phyloP scores from a whole-genome alignment of 2,329 filamentous ascomycete species.

The Calonectria pseudoreteaudii region DNA sequence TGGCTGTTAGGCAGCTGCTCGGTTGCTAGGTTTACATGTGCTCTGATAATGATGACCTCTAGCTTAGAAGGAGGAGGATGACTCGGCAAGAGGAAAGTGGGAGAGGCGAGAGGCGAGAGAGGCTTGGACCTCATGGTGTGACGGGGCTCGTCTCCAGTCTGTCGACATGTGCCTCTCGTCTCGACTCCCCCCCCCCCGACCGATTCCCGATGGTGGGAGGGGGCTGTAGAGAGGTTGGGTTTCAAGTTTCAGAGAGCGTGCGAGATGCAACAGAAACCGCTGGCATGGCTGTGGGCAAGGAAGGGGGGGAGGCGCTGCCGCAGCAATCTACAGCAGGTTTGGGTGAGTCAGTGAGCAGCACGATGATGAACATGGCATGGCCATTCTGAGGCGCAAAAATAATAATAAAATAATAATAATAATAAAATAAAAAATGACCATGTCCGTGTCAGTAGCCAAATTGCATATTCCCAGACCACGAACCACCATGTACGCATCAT shows the following conservation, averaged over 20 bases:
- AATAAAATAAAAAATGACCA: background rate
- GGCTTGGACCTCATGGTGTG: constrained; percentile 18
- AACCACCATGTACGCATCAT: background rate
- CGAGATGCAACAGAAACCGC: constrained; percentile 1
- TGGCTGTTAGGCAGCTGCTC: background rate
- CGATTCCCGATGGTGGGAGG: background rate
- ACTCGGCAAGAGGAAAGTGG: background rate
- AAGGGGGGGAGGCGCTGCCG: too few species aligned
- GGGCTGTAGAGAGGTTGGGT: constrained; percentile 11
- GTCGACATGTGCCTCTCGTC: background rate
- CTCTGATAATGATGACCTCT: constrained; percentile 1
- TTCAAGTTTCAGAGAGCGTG: constrained; percentile 12
- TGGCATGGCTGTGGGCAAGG: background rate
- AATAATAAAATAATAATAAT: too few species aligned
- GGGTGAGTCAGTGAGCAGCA: background rate
- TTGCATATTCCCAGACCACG: background rate
- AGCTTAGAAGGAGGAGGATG: background rate
- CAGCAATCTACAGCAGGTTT: background rate
- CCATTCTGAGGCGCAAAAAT: too few species aligned
- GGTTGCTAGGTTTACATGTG: background rate
- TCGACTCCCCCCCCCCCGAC: too few species aligned
- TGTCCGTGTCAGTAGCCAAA: background rate
- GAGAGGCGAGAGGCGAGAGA: too few species aligned
- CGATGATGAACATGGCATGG: background rate
- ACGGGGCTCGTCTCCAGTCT: constrained; percentile 6